Evolutionary conservation across 2,329 filamentous ascomycete genomes (phyloP).

Genomic region (Lasiodiplodia sp.): DNA sequence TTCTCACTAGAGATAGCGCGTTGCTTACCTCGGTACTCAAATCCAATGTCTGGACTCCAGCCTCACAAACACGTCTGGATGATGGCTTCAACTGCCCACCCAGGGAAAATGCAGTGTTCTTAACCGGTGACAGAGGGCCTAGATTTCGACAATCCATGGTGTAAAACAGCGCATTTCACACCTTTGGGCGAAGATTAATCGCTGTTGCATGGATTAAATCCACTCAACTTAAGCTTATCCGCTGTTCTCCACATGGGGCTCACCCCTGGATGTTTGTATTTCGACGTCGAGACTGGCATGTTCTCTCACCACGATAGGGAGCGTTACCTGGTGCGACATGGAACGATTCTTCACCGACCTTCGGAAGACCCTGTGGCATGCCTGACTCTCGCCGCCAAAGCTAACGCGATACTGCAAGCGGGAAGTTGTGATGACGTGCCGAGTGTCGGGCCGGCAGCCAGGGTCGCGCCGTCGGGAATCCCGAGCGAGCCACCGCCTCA

Average conservation of each 20-base stretch:
- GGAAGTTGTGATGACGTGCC: slow-evolving; percentile 14
- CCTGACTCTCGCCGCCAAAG: background rate
- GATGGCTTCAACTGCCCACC: too few species aligned
- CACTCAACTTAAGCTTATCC: background rate
- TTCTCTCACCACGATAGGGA: background rate
- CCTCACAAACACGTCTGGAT: too few species aligned
- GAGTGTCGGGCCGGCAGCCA: slow-evolving; percentile 2
- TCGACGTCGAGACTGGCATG: background rate
- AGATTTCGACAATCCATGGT: too few species aligned
- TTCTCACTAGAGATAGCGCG: too few species aligned
- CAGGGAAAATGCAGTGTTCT: too few species aligned
- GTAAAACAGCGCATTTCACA: too few species aligned
- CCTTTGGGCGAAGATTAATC: background rate
- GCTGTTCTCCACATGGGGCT: background rate
- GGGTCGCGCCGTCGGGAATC: background rate
- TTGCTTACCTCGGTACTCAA: too few species aligned
- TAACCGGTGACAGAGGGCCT: too few species aligned
- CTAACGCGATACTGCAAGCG: slow-evolving; percentile 5
- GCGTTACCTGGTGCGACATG: background rate
- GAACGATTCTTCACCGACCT: background rate
- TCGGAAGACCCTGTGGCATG: background rate
- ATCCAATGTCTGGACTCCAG: too few species aligned
- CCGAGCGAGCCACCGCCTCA: background rate
- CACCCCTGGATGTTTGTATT: background rate
- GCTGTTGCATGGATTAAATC: background rate